Conservation (phyloP, 2,329 filamentous ascomycete species). For the Pestalotiopsis sp. region DNA sequence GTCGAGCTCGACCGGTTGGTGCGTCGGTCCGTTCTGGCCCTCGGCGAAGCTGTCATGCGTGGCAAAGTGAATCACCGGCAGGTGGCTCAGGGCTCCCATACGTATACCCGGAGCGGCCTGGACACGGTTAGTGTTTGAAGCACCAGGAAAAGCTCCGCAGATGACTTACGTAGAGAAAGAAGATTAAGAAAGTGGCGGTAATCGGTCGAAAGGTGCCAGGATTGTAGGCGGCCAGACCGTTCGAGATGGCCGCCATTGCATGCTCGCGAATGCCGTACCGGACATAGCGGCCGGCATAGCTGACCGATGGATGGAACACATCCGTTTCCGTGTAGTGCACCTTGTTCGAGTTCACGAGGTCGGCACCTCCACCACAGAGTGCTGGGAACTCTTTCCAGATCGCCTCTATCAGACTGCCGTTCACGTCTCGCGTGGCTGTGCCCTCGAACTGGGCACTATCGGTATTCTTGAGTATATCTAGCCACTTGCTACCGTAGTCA, state of each 20-base stretch:
- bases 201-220: conserved; percentile 54
- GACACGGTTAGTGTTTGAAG: not conserved
- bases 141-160: not conserved
- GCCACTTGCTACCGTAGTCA: not conserved
- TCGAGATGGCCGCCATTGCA: conserved; percentile 61
- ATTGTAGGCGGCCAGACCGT: conserved; percentile 60
- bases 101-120: conserved; percentile 51
- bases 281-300: conserved; percentile 16
- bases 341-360: not conserved
- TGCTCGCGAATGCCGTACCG: conserved; percentile 65
- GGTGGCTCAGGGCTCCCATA: conserved; percentile 53
- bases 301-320: conserved; percentile 21
- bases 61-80: conserved; percentile 54
- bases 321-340: not conserved
- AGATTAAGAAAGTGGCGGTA: conserved; percentile 61
- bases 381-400: not conserved
- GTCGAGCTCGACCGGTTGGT: conserved; percentile 56
- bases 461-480: not conserved
- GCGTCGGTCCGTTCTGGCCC: conserved; percentile 58
- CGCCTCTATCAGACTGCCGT: not conserved
- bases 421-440: not conserved
- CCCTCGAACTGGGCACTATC: not conserved
- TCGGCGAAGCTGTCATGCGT: conserved; percentile 58
- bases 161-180: conserved; percentile 44
- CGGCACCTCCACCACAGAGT: not conserved